Evolutionary conservation across 2,329 filamentous ascomycete species (phyloP).

Genomic region (Penicillium sp.): DNA sequence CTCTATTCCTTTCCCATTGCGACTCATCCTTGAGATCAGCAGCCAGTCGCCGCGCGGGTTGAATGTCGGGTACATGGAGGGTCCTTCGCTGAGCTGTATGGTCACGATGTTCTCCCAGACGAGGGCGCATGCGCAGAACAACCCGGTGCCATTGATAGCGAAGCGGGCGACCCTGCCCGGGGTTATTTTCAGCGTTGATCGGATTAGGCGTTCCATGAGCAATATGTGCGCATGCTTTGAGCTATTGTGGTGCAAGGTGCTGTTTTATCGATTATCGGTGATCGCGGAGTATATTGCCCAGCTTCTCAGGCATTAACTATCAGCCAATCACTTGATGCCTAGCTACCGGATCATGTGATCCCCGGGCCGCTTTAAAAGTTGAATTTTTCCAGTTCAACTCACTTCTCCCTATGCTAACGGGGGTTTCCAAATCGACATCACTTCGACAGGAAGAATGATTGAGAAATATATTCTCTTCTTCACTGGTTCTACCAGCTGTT

Average conservation of each 20-base stretch:
- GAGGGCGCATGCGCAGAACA: slow-evolving; percentile 39
- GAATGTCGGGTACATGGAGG: slow-evolving; percentile 90
- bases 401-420: background rate
- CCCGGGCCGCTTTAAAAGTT: slow-evolving; percentile 11
- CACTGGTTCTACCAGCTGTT: background rate
- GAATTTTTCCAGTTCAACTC: background rate
- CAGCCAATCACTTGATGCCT: background rate
- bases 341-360: slow-evolving; percentile 8
- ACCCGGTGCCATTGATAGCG: slow-evolving; percentile 32
- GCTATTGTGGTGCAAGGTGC: slow-evolving; percentile 2
- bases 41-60: slow-evolving; percentile 66
- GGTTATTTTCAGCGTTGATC: slow-evolving; percentile 26
- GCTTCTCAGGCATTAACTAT: background rate
- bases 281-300: background rate
- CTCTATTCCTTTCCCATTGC: slow-evolving; percentile 64
- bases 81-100: slow-evolving; percentile 63
- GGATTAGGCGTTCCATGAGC: slow-evolving; percentile 33
- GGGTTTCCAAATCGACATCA: background rate
- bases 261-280: slow-evolving; percentile 6
- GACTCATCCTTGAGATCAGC: slow-evolving; percentile 66
- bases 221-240: slow-evolving; percentile 8
- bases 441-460: background rate
- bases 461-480: background rate
- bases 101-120: slow-evolving; percentile 62
- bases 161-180: slow-evolving; percentile 27